Percentiles rank a stretch among this genome's conserved stretches.
Evolutionary conservation across 2,329 filamentous ascomycete species (phyloP).

Genomic region (Claviceps sp.): DNA sequence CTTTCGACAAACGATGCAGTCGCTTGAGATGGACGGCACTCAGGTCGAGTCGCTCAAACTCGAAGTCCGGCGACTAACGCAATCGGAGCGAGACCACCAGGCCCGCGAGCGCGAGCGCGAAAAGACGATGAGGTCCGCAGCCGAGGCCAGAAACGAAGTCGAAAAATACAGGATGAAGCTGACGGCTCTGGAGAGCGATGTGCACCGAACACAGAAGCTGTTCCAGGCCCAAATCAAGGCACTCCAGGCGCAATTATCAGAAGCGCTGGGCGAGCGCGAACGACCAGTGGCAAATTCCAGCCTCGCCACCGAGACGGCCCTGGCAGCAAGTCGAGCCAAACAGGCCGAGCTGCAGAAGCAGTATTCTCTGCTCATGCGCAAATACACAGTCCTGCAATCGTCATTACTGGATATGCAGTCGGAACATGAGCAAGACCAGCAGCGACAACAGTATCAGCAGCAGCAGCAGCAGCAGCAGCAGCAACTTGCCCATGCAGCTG

Average conservation of each 20-base stretch:
- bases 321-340: conserved; percentile 39
- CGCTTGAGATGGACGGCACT: conserved; percentile 45
- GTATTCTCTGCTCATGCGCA: conserved; percentile 33
- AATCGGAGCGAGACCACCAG: conserved; percentile 48
- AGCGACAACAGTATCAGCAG: background rate
- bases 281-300: conserved; percentile 17
- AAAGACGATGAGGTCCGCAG: conserved; percentile 41
- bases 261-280: conserved; percentile 19
- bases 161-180: conserved; percentile 47
- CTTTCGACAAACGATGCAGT: conserved; percentile 49
- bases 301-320: conserved; percentile 27
- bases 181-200: conserved; percentile 32
- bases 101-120: conserved; percentile 48
- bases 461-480: background rate
- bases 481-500: conserved; percentile 14
- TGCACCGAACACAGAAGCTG: conserved; percentile 27
- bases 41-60: conserved; percentile 46
- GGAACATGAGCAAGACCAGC: conserved; percentile 7
- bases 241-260: conserved; percentile 31
- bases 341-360: conserved; percentile 41
- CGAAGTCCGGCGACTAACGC: conserved; percentile 47
- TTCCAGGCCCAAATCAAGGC: conserved; percentile 35
- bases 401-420: conserved; percentile 34
- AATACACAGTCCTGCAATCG: conserved; percentile 38
- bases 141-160: conserved; percentile 43